Evolutionary conservation across 2,329 filamentous ascomycete species (phyloP).

Genomic region (Fusarium tuaranense): DNA sequence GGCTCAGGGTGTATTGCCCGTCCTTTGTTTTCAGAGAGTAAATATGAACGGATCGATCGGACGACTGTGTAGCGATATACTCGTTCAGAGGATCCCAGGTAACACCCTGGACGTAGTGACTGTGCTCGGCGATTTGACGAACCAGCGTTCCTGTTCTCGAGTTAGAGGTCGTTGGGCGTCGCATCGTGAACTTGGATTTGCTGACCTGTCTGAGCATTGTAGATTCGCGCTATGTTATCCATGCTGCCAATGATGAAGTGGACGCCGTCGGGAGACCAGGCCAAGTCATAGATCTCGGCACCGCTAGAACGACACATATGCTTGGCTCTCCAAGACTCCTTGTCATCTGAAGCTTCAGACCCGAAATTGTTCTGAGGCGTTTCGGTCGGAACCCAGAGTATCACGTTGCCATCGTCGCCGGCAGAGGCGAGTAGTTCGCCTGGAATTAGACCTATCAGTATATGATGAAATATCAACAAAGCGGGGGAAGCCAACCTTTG

Average conservation of each 20-base stretch:
- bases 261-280: slow-evolving; percentile 96
- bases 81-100: slow-evolving; percentile 99
- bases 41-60: slow-evolving; percentile 96
- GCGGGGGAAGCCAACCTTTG: slow-evolving; percentile 71
- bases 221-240: slow-evolving; percentile 98
- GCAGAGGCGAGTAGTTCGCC: slow-evolving; percentile 94
- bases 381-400: slow-evolving; percentile 94
- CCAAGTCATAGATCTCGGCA: slow-evolving; percentile 96
- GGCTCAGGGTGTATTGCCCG: slow-evolving; percentile 85
- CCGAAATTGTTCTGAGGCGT: slow-evolving; percentile 77
- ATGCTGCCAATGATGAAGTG: slow-evolving; percentile 99
- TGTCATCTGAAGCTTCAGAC: slow-evolving; percentile 88
- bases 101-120: slow-evolving; percentile 97
- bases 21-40: slow-evolving; percentile 97
- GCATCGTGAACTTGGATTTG: slow-evolving; percentile 7
- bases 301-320: slow-evolving; percentile 97
- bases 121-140: slow-evolving; percentile 95
- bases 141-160: slow-evolving; percentile 68
- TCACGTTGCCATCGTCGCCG: slow-evolving; percentile 96
- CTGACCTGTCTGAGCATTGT: slow-evolving; percentile 90
- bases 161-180: slow-evolving; percentile 11
- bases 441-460: slow-evolving; percentile 52
- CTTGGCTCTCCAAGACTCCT: slow-evolving; percentile 96
- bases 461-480: not conserved
- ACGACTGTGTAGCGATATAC: slow-evolving; percentile 97